phyloP scores from a whole-genome alignment of 495 filamentous ascomycete species.

The Trypethelium eluteriae region DNA sequence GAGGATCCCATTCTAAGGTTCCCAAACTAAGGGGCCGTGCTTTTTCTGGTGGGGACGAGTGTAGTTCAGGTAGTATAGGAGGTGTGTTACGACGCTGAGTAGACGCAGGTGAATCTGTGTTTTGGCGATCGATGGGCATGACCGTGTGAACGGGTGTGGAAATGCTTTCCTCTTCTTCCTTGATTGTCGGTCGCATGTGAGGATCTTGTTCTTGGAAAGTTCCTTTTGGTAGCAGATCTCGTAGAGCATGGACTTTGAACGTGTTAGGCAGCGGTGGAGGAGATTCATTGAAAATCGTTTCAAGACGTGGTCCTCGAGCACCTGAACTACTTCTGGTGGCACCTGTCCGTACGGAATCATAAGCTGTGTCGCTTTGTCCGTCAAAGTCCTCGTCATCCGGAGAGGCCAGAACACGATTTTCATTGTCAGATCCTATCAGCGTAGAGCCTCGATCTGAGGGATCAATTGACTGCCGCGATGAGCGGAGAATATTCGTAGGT shows the following conservation, averaged over 20 bases:
- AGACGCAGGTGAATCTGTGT: slow-evolving; percentile 1
- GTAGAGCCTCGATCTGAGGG: slow-evolving; percentile 73
- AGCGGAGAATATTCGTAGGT: slow-evolving; percentile 29
- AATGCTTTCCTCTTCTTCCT: slow-evolving; percentile 59
- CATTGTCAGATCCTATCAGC: slow-evolving; percentile 72
- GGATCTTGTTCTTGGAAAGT: slow-evolving; percentile 39
- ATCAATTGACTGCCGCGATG: slow-evolving; percentile 33
- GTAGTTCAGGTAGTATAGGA: background rate
- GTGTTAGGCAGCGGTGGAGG: slow-evolving; percentile 47
- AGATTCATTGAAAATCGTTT: slow-evolving; percentile 80
- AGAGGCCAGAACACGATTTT: slow-evolving; percentile 63
- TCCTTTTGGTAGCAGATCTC: slow-evolving; percentile 42
- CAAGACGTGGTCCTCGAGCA: slow-evolving; percentile 54
- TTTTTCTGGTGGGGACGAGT: slow-evolving; percentile 1
- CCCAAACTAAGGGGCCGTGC: background rate
- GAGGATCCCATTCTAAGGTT: slow-evolving; percentile 11
- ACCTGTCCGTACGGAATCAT: slow-evolving; percentile 81
- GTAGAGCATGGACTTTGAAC: slow-evolving; percentile 52
- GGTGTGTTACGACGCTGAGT: slow-evolving; percentile 6
- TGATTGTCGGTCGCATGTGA: slow-evolving; percentile 40
- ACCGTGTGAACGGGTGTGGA: slow-evolving; percentile 21
- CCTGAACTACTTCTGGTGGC: slow-evolving; percentile 55
- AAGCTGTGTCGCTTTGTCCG: slow-evolving; percentile 80
- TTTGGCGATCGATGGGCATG: background rate
- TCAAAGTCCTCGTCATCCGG: slow-evolving; percentile 83